Evolutionary conservation across 2,329 filamentous ascomycete genomes (phyloP).

Genomic region (Nemania serpens): DNA sequence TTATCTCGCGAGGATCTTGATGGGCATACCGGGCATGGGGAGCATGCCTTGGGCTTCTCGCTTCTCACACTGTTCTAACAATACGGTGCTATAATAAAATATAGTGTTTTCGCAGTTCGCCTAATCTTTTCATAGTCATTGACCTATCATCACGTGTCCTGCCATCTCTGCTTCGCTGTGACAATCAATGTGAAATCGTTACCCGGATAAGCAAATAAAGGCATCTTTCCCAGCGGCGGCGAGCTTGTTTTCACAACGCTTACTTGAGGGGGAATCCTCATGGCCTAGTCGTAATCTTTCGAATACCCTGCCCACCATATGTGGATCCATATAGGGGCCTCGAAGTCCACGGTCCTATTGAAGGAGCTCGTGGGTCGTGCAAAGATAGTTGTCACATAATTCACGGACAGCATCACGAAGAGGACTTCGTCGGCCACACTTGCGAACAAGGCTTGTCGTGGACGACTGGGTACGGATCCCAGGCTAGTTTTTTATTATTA

Average conservation of each 20-base stretch:
- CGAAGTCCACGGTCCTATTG: too few relatives aligned
- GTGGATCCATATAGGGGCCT: too few relatives aligned
- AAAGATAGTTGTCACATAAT: too few relatives aligned
- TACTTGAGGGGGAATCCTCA: background rate
- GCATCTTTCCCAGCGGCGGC: background rate
- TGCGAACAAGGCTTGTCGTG: too few relatives aligned
- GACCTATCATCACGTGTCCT: background rate
- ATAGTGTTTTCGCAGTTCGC: background rate
- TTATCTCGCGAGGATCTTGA: conserved; percentile 8
- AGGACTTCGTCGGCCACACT: too few relatives aligned
- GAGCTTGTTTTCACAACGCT: background rate
- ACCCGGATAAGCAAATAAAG: background rate
- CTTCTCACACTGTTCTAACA: background rate
- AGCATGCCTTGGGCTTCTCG: background rate
- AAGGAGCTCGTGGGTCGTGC: too few relatives aligned
- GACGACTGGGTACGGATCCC: too few relatives aligned
- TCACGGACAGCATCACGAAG: too few relatives aligned
- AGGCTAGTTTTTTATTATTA: background rate
- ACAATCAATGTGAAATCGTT: background rate
- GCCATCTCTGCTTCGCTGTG: background rate
- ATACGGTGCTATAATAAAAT: background rate
- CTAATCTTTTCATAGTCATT: background rate
- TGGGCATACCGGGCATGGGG: background rate
- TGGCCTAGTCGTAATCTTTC: too few relatives aligned
- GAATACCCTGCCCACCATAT: too few relatives aligned